Base-by-base conservation (phyloP, 495 filamentous ascomycete species). In the Amphirosellinia nigrospora region DNA sequence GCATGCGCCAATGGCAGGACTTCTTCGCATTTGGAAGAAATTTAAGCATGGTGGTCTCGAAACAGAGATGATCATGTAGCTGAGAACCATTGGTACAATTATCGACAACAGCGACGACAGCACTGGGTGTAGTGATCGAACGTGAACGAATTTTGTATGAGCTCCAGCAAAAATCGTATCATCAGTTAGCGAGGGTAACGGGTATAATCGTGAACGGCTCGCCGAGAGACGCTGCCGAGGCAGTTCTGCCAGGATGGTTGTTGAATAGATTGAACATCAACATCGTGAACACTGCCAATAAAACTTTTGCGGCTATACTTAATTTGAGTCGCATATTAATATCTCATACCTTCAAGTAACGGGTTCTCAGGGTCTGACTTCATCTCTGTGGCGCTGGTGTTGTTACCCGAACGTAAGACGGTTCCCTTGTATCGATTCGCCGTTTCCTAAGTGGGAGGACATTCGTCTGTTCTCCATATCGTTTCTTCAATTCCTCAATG, bases 401-500 rank as follows among this genome's bases (percentile, higher is more conserved):
- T 8, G 39, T 21, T 8, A 23, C 48, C 23, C 8, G 13, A 59
- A 58, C 52, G 34, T 45, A 52, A 46, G 6, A 36, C 23, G 16
- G 23, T 13, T 30, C 28, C 28, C 62, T 52, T 15, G 32, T 50
- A 64, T 21, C 8, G 19, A 19, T 16, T 50, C 26, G 26, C 10
- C 36, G 43, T 64, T 8, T n/a, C 41, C 61, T 61, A 45, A 16
- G 28, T 41, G 6, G 46, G 36, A 39, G 34, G 6, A n/a, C 48
- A 53, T 71, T 71, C 21, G 72, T 78, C 61, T 78, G 76, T 63
- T 78, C 76, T 64, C 76, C 74, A 52, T 74, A 78, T 48, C 72
- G 67, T 50, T 64, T 73, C 26, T 76, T 78, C 46, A 91, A 72
- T 64, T 86, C 86, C 21, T 84, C 81, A 38, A 92, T 74, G 30